Conservation (phyloP, 2,329 filamentous ascomycete genomes). For the Purpureocillium lavendulum region DNA sequence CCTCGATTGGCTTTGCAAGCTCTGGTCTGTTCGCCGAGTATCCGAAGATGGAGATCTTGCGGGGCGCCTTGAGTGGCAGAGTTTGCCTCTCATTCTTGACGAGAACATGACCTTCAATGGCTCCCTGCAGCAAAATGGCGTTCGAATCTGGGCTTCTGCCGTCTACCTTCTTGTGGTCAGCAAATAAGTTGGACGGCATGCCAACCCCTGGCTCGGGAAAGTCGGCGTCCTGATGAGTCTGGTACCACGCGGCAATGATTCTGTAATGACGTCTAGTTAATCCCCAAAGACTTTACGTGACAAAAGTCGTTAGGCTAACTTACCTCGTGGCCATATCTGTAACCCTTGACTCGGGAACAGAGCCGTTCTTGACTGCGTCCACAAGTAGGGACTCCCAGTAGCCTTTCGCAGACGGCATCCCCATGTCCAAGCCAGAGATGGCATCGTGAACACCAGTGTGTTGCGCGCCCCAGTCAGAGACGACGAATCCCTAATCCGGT, state of each 20-base stretch:
- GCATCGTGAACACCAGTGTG: conserved; percentile 54
- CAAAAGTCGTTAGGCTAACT: conserved; percentile 19
- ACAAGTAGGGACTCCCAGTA: conserved; percentile 46
- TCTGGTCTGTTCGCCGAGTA: conserved; percentile 43
- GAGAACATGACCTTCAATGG: conserved; percentile 54
- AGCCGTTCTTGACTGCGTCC: conserved; percentile 50
- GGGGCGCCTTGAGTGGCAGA: conserved; percentile 42
- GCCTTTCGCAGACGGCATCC: conserved; percentile 45
- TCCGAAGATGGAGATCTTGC: conserved; percentile 48
- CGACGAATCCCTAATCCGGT: conserved; percentile 45
- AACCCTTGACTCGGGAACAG: conserved; percentile 43
- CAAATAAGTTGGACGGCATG: conserved; percentile 37
- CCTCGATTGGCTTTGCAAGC: neutral
- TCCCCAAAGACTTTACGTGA: too few species aligned
- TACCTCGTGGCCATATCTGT: conserved; percentile 50
- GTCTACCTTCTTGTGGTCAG: conserved; percentile 42
- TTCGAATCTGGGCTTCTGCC: conserved; percentile 37
- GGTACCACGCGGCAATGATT: conserved; percentile 25
- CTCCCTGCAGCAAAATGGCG: conserved; percentile 40
- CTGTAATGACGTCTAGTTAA: too few species aligned
- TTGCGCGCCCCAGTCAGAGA: conserved; percentile 60
- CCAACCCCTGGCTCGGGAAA: conserved; percentile 40
- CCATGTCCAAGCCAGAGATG: conserved; percentile 61
- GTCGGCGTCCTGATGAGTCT: conserved; percentile 40
- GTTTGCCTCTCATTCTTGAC: conserved; percentile 50